Evolutionary conservation across 805 yeast genomes (phyloP), one percentile per base, ranked within the genome.

Genomic region (Clavispora santaluciae): DNA sequence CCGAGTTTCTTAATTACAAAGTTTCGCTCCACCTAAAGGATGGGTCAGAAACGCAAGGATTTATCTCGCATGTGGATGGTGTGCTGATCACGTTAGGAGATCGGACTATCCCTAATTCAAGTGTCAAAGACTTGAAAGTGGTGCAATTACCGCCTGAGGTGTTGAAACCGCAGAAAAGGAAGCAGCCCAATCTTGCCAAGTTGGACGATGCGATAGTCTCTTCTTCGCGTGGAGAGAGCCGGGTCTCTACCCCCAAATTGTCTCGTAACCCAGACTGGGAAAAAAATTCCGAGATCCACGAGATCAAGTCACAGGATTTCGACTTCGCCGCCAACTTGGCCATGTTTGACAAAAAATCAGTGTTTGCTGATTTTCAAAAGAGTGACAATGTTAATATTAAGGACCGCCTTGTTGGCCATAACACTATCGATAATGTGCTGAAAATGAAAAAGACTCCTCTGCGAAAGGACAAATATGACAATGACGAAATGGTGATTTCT

Each of bases 321-420:
- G 96, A 90, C 59, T 90, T 90, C 61, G 86, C 79, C 41, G 81
- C 86, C 11, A 86, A 85, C 56, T 70, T 90, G 47, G 82, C 82
- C 18, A 79, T 81, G 69, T 90, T 90, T 55, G 93, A 90, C 60
- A 90, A 90, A 60, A 68, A 72, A 43, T 71, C 81, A 5, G 91
- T 89, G 3, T 84, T 90, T 60, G 85, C 83, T 36, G 88, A 87
- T 56, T 74, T 90, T 54, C 79, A 78, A 38, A 72, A 72, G 46
- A 64, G 70, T 40, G 96, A 89, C 56, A 72, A 68, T 15, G 70
- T 78, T 13, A 77, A 73, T 29, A 81, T 83, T 1, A 66, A 72
- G 11, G 70, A 76, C 33, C 71, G 95, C 49, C 69, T 87, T 35
- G 95, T 86, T 5, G 81, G 88, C 3, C 86, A 82, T 57, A 89